A percentile compares a stretch with the other conserved stretches of the same genome.
phyloP scores from a whole-genome alignment of 2,329 filamentous ascomycete species.

The Nigrograna mackinnonii region DNA sequence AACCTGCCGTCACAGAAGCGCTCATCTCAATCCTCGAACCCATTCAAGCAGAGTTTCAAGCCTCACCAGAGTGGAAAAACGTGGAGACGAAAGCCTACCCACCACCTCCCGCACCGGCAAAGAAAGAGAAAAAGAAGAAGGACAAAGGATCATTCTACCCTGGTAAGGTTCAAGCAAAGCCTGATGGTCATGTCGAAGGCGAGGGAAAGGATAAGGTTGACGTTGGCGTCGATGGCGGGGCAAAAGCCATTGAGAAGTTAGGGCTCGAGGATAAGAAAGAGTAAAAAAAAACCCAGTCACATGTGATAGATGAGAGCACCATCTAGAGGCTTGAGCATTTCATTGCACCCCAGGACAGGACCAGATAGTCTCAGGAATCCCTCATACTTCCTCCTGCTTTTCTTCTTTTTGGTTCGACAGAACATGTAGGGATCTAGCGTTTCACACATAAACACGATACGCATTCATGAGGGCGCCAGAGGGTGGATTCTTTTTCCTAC shows the following conservation, averaged over 20 bases:
- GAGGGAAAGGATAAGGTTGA: constrained; percentile 44
- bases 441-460: too few species aligned
- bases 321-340: too few species aligned
- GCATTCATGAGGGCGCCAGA: too few species aligned
- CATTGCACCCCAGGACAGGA: too few species aligned
- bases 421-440: too few species aligned
- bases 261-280: constrained; percentile 34
- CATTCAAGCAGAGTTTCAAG: constrained; percentile 74
- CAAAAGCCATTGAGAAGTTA: constrained; percentile 35
- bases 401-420: too few species aligned
- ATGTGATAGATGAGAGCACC: too few species aligned
- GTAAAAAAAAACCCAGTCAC: too few species aligned
- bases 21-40: constrained; percentile 76
- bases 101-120: constrained; percentile 60
- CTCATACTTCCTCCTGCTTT: too few species aligned
- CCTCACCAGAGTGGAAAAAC: constrained; percentile 77
- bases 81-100: constrained; percentile 82
- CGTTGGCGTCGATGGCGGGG: constrained; percentile 42
- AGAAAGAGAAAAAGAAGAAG: constrained; percentile 75
- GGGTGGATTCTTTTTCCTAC: too few species aligned
- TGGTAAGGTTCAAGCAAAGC: constrained; percentile 46
- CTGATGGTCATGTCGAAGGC: constrained; percentile 51
- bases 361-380: too few species aligned
- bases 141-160: constrained; percentile 72
- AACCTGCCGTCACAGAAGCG: constrained; percentile 77